Conservation (phyloP, 495 filamentous ascomycete genomes). For the Aspergillus sparsus region DNA sequence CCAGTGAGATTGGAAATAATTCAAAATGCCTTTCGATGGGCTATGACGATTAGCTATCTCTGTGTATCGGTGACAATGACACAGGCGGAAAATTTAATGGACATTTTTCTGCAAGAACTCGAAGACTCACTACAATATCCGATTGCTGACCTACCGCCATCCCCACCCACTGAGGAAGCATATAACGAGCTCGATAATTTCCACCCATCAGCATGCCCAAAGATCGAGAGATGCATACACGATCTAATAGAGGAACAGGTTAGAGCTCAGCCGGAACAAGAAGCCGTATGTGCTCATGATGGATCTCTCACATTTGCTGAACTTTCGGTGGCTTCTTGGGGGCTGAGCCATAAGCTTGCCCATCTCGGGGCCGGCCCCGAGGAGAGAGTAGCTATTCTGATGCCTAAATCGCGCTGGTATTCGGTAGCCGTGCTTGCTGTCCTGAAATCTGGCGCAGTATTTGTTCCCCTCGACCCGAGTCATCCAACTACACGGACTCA, state of each 20-base stretch:
- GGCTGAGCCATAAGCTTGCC: conserved; percentile 44
- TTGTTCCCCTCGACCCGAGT: conserved; percentile 14
- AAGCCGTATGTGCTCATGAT: conserved; percentile 9
- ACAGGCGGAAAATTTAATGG: conserved; percentile 2
- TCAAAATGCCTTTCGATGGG: conserved; percentile 1
- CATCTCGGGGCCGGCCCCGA: conserved; percentile 51
- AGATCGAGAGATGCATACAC: conserved; percentile 14
- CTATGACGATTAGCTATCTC: not conserved
- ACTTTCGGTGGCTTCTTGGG: conserved; percentile 20
- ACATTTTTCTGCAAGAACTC: conserved; percentile 3
- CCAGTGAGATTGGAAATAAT: conserved; percentile 2
- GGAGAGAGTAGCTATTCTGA: conserved; percentile 29
- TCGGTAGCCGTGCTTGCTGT: conserved; percentile 9
- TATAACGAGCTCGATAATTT: not conserved
- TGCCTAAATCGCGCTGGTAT: conserved; percentile 10
- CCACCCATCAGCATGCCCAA: not conserved
- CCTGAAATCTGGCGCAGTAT: conserved; percentile 11
- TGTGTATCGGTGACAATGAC: not conserved
- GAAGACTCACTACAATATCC: conserved; percentile 2
- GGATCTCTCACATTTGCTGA: conserved; percentile 1
- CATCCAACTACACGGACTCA: conserved; percentile 2
- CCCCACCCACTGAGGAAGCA: conserved; percentile 1
- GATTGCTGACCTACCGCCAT: not conserved
- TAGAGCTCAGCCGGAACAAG: not conserved
- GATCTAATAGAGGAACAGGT: conserved; percentile 12